These are phyloP conservation scores for Stevia rebaudiana DNA, from an alignment of 140 eudicot genomes.

Conservation along the genomic window DNA sequence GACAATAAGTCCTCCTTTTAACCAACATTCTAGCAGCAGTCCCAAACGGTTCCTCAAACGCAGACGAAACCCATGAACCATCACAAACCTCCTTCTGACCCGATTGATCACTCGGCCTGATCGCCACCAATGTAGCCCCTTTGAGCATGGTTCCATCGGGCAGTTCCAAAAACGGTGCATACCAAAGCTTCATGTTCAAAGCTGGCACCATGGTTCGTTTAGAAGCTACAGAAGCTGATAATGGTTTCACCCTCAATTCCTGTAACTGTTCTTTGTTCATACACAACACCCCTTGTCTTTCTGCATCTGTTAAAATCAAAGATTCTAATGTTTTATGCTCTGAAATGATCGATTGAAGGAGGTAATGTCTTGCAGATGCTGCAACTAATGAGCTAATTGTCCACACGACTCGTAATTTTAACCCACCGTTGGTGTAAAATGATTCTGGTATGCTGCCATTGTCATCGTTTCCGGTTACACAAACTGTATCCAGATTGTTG, in stretches of 20 bases:
- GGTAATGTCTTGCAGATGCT: conserved; percentile 76
- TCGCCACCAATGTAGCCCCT: conserved; percentile 71
- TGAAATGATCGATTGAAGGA: conserved; percentile 58
- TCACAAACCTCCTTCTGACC: conserved; percentile 52
- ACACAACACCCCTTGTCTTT: conserved; percentile 74
- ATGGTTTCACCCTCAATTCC: conserved; percentile 84
- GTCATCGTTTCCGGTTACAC: conserved; percentile 36
- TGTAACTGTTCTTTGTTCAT: conserved; percentile 83
- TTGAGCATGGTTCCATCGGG: conserved; percentile 56
- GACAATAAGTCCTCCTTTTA: conserved; percentile 75
- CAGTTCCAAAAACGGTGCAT: conserved; percentile 67
- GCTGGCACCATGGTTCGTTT: conserved; percentile 76
- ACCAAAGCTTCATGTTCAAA: conserved; percentile 83
- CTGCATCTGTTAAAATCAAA: conserved; percentile 57
- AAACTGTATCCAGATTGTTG: not conserved
- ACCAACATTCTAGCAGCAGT: conserved; percentile 77
- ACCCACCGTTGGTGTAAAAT: conserved; percentile 66
- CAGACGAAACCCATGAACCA: conserved; percentile 66
- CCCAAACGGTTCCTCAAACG: conserved; percentile 81
- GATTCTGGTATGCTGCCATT: conserved; percentile 73
- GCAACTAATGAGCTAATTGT: conserved; percentile 82
- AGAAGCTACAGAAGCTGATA: conserved; percentile 62
- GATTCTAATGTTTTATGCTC: conserved; percentile 66
- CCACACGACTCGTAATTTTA: conserved; percentile 79
- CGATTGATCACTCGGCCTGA: conserved; percentile 60